Percentiles rank a stretch among this genome's conserved stretches.
Evolutionary conservation across 805 yeast species (phyloP).

Genomic region (Starmerella bacillaris): DNA sequence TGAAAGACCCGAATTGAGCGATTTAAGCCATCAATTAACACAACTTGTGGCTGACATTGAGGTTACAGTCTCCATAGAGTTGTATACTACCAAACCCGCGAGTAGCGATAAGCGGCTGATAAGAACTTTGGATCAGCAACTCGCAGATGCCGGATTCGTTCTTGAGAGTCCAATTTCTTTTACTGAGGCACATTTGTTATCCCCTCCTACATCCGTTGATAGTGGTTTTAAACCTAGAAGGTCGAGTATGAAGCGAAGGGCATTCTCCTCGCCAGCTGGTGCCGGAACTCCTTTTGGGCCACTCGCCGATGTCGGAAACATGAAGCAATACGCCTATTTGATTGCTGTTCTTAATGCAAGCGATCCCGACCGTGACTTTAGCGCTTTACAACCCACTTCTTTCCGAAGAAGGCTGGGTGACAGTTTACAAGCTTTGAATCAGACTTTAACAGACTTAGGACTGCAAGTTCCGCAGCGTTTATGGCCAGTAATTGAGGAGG

Average conservation of each 20-base stretch:
- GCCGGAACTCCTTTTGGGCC: constrained; percentile 70
- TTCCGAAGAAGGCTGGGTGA: constrained; percentile 33
- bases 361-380: constrained; percentile 90
- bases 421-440: constrained; percentile 34
- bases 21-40: constrained; percentile 68
- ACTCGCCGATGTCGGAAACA: constrained; percentile 61
- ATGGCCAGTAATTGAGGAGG: constrained; percentile 75
- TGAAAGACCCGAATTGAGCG: constrained; percentile 83
- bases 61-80: constrained; percentile 76
- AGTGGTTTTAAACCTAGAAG: constrained; percentile 4
- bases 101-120: constrained; percentile 77
- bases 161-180: constrained; percentile 6
- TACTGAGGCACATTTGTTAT: constrained; percentile 13
- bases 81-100: constrained; percentile 85
- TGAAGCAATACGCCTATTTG: constrained; percentile 77
- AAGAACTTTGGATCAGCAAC: constrained; percentile 69
- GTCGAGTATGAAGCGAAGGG: constrained; percentile 13
- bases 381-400: constrained; percentile 64
- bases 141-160: constrained; percentile 26
- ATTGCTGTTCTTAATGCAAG: constrained; percentile 81
- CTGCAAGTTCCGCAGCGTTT: constrained; percentile 40
- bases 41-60: constrained; percentile 60
- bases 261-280: constrained; percentile 17
- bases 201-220: constrained; percentile 13
- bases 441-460: constrained; percentile 45